Base-by-base conservation (phyloP, 148 eudicot species). In the Nyssa sinensis region DNA sequence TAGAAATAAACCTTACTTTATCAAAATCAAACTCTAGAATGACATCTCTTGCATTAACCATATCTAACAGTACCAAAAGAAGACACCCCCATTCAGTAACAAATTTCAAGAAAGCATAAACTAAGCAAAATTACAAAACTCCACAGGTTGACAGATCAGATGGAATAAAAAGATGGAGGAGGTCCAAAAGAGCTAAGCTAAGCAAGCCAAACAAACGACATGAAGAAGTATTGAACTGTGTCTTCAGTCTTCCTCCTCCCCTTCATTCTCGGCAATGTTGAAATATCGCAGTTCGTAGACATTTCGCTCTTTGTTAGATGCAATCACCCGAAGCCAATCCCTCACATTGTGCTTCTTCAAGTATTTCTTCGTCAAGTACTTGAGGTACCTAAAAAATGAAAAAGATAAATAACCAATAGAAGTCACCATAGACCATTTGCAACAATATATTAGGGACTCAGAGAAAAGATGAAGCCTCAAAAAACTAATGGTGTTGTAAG, bases 311-410 rank as follows among this genome's bases (percentile, higher is more conserved):
- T 86, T 86, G 88, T 86, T 78, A 17, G 88, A 83, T 33, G 88
- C 77, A 80, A 86, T 86, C 55, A 86, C 88, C 37, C 89, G 70
- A 59, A 86, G 86, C 89, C 86, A 85, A 80, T 82, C 88, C 67
- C 88, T 71, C 75, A 85, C 86, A 62, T 82, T 82, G 78, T 85
- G 67, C 81, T 85, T 85, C 86, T 82, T 85, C 86, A 85, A 78
- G 78, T 80, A 85, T 64, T 85, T 85, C 79, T 86, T 83, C 23
- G 84, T 83, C 81, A 86, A 58, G 70, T 86, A 86, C 69, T 86
- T 86, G 13, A 86, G 80, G 60, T 86, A 86, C 78, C 88, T 86
- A 66, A 2, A 57, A 49, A 70, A 14, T 5, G 13, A 14, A 71
- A 23, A 41, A 4, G 24, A 17, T 19, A 1, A 27, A 35, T 5